Conservation (phyloP, 495 filamentous ascomycete species). For the Xylaria curta region DNA sequence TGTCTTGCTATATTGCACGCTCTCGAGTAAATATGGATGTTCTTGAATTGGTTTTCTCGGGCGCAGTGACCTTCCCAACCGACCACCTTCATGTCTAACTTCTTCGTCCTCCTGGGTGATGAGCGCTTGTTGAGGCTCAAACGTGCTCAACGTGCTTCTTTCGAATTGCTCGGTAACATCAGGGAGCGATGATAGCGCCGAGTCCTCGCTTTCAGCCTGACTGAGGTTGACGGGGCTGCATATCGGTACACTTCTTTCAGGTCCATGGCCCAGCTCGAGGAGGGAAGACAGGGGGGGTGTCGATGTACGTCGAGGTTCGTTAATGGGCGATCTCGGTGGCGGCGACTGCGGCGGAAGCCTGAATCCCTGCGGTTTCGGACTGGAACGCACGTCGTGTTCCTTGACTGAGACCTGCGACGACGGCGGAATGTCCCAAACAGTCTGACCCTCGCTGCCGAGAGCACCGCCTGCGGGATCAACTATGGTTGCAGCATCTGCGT, state of each 20-base stretch:
- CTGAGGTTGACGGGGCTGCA: neutral
- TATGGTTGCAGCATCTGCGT: conserved; percentile 3
- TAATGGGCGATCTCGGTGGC: conserved; percentile 15
- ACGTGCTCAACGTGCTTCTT: neutral
- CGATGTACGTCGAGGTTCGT: conserved; percentile 17
- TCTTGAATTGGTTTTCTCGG: conserved; percentile 77
- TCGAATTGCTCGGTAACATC: conserved; percentile 18
- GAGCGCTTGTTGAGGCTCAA: conserved; percentile 24
- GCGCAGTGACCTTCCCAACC: conserved; percentile 58
- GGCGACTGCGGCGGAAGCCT: conserved; percentile 2
- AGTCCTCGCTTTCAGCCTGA: neutral
- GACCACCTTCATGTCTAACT: conserved; percentile 22
- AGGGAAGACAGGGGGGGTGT: conserved; percentile 32
- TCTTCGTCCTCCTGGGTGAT: conserved; percentile 25
- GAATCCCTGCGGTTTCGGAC: no score
- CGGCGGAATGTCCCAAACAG: conserved; percentile 37
- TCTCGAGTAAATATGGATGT: conserved; percentile 74
- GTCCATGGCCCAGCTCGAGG: conserved; percentile 17
- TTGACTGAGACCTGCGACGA: conserved; percentile 31
- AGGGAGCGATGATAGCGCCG: neutral
- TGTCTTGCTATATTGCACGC: conserved; percentile 65
- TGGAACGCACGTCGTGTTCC: conserved; percentile 13
- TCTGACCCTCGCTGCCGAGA: neutral
- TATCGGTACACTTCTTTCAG: neutral
- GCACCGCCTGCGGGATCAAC: neutral